A percentile compares a stretch with the other conserved stretches of the same genome.
These are phyloP conservation scores for Quercus suber DNA, from an alignment of 306 rosid genomes.

Conservation along the genomic window DNA sequence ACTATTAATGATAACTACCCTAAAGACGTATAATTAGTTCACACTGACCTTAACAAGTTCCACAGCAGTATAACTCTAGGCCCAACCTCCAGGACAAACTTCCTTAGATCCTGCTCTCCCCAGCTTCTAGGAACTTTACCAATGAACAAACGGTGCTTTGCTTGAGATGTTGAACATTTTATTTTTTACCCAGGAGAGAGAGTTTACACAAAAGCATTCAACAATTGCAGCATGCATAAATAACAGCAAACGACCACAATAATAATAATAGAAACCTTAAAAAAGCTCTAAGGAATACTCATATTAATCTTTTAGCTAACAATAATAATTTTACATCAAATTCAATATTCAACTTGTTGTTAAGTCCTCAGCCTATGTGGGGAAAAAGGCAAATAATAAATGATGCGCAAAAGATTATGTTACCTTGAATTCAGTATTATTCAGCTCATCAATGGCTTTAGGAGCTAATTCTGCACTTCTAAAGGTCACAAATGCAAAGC, in stretches of 20 bases:
- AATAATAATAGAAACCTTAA: not conserved
- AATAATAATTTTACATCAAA: not conserved
- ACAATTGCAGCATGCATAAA: not conserved
- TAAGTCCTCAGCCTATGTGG: constrained; percentile 5
- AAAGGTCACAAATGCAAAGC: too few relatives aligned
- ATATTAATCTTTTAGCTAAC: not conserved
- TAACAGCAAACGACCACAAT: constrained; percentile 7
- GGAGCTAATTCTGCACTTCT: too few relatives aligned
- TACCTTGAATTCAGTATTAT: constrained; percentile 79
- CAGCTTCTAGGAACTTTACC: constrained; percentile 94
- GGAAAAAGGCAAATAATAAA: not conserved
- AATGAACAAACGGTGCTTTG: constrained; percentile 71
- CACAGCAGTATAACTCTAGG: constrained; percentile 74
- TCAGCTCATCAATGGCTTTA: not conserved
- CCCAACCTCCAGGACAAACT: constrained; percentile 66
- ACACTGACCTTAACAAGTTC: too few relatives aligned
- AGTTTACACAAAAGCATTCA: constrained; percentile 16
- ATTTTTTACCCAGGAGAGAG: constrained; percentile 42
- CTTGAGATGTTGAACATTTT: too few relatives aligned
- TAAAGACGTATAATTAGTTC: too few relatives aligned
- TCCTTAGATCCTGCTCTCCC: constrained; percentile 80
- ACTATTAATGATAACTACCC: too few relatives aligned
- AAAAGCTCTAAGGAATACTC: not conserved
- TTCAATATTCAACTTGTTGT: constrained; percentile 5
- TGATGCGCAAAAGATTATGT: not conserved